These are phyloP conservation scores for Puccinia hordei DNA, from an alignment of 1,284 basidiomycete genomes.

Conservation along the genomic window DNA sequence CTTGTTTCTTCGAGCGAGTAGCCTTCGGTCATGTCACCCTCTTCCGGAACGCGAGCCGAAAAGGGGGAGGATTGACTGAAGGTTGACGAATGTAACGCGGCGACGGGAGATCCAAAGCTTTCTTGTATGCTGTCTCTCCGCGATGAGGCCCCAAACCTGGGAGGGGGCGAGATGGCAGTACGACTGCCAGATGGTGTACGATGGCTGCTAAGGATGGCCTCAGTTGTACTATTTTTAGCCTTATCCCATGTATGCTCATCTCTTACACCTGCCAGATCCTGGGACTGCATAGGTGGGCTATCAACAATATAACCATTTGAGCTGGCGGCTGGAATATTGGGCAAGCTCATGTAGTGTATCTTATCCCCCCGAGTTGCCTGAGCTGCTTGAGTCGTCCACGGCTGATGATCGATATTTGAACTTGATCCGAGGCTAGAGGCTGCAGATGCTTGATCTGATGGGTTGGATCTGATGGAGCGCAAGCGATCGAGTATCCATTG, in stretches of 20 bases:
- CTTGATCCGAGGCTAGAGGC: neutral
- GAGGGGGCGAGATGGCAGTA: neutral
- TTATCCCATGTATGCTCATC: slow-evolving; percentile 35
- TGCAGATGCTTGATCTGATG: neutral
- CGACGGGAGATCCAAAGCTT: neutral
- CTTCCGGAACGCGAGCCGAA: slow-evolving; percentile 22
- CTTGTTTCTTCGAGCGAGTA: slow-evolving; percentile 34
- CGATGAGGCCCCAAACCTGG: neutral
- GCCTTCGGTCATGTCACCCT: slow-evolving; percentile 47
- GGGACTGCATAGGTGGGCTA: slow-evolving; percentile 11
- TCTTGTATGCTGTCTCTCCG: neutral
- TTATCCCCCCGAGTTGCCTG: slow-evolving; percentile 4
- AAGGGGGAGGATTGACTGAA: slow-evolving; percentile 22
- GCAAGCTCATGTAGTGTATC: slow-evolving; percentile 43
- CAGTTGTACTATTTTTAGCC: slow-evolving; percentile 7
- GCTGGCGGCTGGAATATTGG: slow-evolving; percentile 20
- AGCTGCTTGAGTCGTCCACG: neutral
- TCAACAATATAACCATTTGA: slow-evolving; percentile 4
- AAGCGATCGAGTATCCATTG: slow-evolving; percentile 41
- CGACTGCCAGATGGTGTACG: neutral
- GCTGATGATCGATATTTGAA: slow-evolving; percentile 1
- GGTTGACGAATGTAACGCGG: neutral
- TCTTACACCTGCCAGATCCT: slow-evolving; percentile 9
- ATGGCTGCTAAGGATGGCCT: slow-evolving; percentile 1
- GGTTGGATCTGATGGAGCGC: slow-evolving; percentile 16